A percentile compares a stretch with the other conserved stretches of the same genome.
Evolutionary conservation across 2,329 filamentous ascomycete species (phyloP).

Genomic region (Thermothelomyces thermophilus): DNA sequence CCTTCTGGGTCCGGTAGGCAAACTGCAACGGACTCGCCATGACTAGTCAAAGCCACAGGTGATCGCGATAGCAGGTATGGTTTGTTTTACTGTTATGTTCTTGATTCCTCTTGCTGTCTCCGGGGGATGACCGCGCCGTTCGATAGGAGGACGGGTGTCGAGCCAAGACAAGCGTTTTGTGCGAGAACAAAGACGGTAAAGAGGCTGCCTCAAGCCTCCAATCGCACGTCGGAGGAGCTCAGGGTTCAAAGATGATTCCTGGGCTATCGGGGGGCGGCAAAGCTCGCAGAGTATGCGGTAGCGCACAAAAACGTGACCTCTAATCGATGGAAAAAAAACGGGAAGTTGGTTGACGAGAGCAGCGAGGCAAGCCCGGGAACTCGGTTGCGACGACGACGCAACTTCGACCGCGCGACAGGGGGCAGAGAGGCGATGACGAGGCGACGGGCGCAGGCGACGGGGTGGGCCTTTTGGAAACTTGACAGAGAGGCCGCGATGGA

Average conservation of each 20-base stretch:
- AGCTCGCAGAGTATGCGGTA: too few species aligned
- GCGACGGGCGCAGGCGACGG: constrained; percentile 14
- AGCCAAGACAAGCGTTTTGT: constrained; percentile 6
- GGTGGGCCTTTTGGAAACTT: constrained; percentile 24
- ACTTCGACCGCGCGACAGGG: constrained; percentile 12
- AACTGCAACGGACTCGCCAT: constrained; percentile 93
- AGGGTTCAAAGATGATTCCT: background rate
- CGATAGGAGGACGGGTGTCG: background rate
- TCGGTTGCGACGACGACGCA: constrained; percentile 10
- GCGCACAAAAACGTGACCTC: background rate
- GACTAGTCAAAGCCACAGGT: constrained; percentile 83
- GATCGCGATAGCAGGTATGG: constrained; percentile 27
- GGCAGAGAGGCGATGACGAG: constrained; percentile 8
- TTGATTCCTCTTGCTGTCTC: constrained; percentile 22
- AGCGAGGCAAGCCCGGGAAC: constrained; percentile 8
- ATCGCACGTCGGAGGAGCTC: background rate
- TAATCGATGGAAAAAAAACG: background rate
- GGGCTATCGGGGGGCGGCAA: background rate
- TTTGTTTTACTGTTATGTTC: constrained; percentile 20
- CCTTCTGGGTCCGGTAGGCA: constrained; percentile 95
- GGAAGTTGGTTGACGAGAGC: constrained; percentile 2
- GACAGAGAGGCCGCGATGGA: constrained; percentile 24
- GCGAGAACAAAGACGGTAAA: constrained; percentile 3
- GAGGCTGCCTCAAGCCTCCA: background rate
- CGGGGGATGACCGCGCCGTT: constrained; percentile 5